These are phyloP conservation scores for Schizosaccharomyces versatilis DNA, from an alignment of 1,139 yeast species.

Conservation along the genomic window DNA sequence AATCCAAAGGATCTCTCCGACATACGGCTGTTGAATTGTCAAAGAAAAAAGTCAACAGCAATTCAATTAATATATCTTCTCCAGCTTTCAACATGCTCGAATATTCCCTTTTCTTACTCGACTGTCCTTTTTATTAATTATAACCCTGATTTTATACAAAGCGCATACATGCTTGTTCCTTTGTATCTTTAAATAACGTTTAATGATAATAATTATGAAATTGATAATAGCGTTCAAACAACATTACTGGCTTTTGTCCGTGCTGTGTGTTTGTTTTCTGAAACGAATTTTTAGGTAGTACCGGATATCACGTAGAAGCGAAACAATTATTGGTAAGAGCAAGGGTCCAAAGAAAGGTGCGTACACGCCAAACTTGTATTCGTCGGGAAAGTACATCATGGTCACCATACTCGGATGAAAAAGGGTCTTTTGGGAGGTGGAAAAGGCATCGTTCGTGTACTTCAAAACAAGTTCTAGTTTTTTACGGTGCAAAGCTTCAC, in stretches of 20 bases:
- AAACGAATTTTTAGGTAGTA: too few relatives aligned
- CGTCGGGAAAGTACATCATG: slow-evolving; percentile 83
- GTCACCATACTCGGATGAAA: slow-evolving; percentile 89
- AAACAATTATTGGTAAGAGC: slow-evolving; percentile 42
- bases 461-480: slow-evolving; percentile 13
- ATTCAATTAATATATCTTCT: neutral
- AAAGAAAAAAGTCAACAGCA: neutral
- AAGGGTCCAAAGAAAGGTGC: slow-evolving; percentile 77
- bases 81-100: neutral
- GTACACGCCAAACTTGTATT: slow-evolving; percentile 82
- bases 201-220: neutral
- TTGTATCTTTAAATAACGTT: neutral
- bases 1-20: too few relatives aligned
- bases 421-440: slow-evolving; percentile 51
- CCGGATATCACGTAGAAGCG: slow-evolving; percentile 25
- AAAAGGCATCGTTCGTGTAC: slow-evolving; percentile 32
- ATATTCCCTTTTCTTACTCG: neutral
- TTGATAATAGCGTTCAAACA: too few relatives aligned
- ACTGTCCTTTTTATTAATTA: neutral
- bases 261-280: too few relatives aligned
- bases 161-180: neutral
- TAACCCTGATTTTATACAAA: neutral
- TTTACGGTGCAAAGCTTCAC: neutral
- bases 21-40: too few relatives aligned
- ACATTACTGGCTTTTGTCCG: too few relatives aligned